Evolutionary conservation across 495 filamentous ascomycete species (phyloP), one percentile per base, ranked within the genome.

Genomic region (Massariosphaeria phaeospora): DNA sequence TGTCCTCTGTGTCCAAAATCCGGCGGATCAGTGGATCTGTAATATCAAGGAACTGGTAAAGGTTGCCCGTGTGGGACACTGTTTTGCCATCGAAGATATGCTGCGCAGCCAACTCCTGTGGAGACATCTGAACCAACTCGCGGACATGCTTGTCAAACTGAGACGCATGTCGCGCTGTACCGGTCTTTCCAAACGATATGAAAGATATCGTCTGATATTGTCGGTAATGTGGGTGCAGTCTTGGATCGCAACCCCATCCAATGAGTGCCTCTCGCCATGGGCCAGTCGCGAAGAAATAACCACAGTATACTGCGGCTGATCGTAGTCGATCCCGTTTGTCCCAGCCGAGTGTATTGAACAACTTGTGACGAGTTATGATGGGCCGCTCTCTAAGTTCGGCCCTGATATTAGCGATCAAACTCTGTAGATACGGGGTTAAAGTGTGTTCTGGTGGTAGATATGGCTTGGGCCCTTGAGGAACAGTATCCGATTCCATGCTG

Each of bases 11-110:
- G 3, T 74, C 65, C 10, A 86, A 72, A 3, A 91, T 64, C 0
- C 65, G 39, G 0, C 70, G 68, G 17, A 91, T 66, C 8, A 91
- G 62, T 0, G 89, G 86, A 63, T 96, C 91, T 0, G 79, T 82
- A 51, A 98, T 84, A 67, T 98, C 93, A 71, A 91, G 94, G 26
- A 91, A 76, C 74, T 96, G 93, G 84, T 88, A 98, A 52, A 89
- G 81, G 40, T 89, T 86, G 1, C 90, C 90, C 63, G 93, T 88
- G 4, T 74, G 71, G 9, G 77, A 76, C 24, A 90, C 72, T 0
- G 66, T 71, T 35, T 79, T 67, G 31, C 93, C 91, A 40, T 91
- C 85, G 69, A 96, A 98, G 15, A 91, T 67, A 70, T 96, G 93
- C 27, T 44, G 10, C 15, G 23, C 21, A 11, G 25, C 23, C 45